Evolutionary conservation across 2,329 filamentous ascomycete genomes (phyloP).

Genomic region (Trichoderma sp.): DNA sequence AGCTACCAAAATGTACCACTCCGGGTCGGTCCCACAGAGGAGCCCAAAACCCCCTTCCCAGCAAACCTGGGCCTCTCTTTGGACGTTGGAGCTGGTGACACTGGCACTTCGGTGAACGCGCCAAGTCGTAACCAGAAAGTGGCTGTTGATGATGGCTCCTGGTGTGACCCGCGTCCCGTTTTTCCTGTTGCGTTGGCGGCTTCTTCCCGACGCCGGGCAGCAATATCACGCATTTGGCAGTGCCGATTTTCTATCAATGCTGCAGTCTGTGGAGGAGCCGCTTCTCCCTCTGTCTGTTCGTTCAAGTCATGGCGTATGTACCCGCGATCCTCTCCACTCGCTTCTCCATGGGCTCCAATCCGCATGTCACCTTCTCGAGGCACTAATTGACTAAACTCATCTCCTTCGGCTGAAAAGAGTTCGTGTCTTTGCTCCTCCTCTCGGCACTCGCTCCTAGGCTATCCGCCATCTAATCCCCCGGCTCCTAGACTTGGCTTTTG

Average conservation of each 20-base stretch:
- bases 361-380: neutral
- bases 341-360: slow-evolving; percentile 3
- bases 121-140: slow-evolving; percentile 14
- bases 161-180: slow-evolving; percentile 28
- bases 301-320: slow-evolving; percentile 12
- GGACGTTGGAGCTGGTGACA: neutral
- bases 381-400: neutral
- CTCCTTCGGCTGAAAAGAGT: neutral
- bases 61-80: neutral
- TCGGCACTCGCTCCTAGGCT: neutral
- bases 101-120: slow-evolving; percentile 23
- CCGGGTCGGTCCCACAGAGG: neutral
- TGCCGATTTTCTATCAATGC: slow-evolving; percentile 1
- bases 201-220: neutral
- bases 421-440: neutral
- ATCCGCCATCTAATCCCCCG: neutral
- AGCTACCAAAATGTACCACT: neutral
- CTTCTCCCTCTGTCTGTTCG: neutral
- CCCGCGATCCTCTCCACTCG: slow-evolving; percentile 14
- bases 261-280: neutral
- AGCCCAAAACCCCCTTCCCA: neutral
- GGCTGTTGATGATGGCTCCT: slow-evolving; percentile 23
- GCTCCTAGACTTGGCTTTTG: neutral
- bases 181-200: slow-evolving; percentile 18
- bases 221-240: slow-evolving; percentile 23